These are phyloP conservation scores for Chlamydomonas reinhardtii DNA, from an alignment of 163 green algal genomes.

Conservation along the genomic window DNA sequence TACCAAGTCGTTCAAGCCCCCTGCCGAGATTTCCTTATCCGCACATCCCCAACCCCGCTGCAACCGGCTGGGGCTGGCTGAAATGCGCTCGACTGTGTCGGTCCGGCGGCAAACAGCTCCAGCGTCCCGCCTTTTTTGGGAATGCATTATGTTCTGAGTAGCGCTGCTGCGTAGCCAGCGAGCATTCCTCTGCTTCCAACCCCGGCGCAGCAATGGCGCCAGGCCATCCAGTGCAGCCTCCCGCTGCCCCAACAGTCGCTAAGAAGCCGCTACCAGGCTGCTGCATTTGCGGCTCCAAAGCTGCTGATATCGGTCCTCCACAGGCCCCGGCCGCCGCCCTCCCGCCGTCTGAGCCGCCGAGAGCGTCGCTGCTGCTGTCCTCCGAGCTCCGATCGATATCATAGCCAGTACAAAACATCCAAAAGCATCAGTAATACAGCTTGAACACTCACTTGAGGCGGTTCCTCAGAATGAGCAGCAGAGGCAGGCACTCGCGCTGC, in stretches of 20 bases:
- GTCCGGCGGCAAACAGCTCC: too few relatives aligned
- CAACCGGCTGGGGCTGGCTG: neutral
- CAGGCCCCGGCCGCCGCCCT: constrained; percentile 10
- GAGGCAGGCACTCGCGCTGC: constrained; percentile 97
- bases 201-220: too few relatives aligned
- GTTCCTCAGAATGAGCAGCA: constrained; percentile 98
- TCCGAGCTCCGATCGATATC: neutral
- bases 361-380: neutral
- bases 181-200: too few relatives aligned
- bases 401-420: neutral
- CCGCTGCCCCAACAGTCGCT: too few relatives aligned
- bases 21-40: too few relatives aligned
- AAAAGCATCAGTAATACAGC: neutral
- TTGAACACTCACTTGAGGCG: constrained; percentile 91
- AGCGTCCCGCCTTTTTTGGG: too few relatives aligned
- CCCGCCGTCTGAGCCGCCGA: constrained; percentile 35
- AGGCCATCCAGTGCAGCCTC: too few relatives aligned
- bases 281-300: neutral
- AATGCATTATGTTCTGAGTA: too few relatives aligned
- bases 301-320: neutral
- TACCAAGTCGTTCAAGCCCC: too few relatives aligned
- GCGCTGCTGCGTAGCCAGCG: too few relatives aligned
- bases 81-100: neutral
- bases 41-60: too few relatives aligned
- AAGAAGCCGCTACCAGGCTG: neutral